Percentiles rank a stretch among this genome's conserved stretches.
These are phyloP conservation scores for Betula pendula DNA, from an alignment of 306 rosid genomes.

Conservation along the genomic window DNA sequence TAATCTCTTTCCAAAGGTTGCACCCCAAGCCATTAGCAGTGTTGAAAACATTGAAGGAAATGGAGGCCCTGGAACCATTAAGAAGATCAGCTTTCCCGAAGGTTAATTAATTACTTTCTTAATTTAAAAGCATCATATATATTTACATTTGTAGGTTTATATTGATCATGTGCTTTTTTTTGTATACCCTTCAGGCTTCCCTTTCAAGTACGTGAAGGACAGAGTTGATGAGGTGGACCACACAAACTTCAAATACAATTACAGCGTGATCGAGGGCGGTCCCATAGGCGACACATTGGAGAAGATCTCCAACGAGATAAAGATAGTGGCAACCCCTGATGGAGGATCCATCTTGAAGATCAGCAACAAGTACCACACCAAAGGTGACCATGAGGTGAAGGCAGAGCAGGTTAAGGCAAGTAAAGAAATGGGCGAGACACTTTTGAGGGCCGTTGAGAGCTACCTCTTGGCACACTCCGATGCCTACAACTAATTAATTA, in stretches of 20 bases:
- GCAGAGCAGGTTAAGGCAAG: too few relatives aligned
- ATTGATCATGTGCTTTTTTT: too few relatives aligned
- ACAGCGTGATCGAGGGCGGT: slow-evolving; percentile 13
- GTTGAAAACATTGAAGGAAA: slow-evolving; percentile 31
- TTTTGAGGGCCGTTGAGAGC: slow-evolving; percentile 31
- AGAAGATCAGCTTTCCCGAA: slow-evolving; percentile 32
- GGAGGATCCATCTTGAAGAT: slow-evolving; percentile 40
- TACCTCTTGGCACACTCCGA: too few relatives aligned
- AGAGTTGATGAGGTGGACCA: slow-evolving; percentile 15
- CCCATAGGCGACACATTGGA: background rate
- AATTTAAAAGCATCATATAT: background rate
- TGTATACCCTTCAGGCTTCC: background rate
- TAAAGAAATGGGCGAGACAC: too few relatives aligned
- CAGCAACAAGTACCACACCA: too few relatives aligned
- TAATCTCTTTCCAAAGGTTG: slow-evolving; percentile 38
- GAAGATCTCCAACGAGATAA: slow-evolving; percentile 29
- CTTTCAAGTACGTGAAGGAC: slow-evolving; percentile 1
- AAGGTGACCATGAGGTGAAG: too few relatives aligned
- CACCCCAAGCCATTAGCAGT: slow-evolving; percentile 27
- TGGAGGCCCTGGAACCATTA: slow-evolving; percentile 42
- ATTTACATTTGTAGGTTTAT: too few relatives aligned
- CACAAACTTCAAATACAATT: background rate
- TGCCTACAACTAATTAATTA: background rate
- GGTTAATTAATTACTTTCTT: slow-evolving; percentile 12
- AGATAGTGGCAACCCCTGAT: slow-evolving; percentile 31